Evolutionary conservation across 768 basidiomycete species (phyloP).

Genomic region (Rhizopogon vinicolor): DNA sequence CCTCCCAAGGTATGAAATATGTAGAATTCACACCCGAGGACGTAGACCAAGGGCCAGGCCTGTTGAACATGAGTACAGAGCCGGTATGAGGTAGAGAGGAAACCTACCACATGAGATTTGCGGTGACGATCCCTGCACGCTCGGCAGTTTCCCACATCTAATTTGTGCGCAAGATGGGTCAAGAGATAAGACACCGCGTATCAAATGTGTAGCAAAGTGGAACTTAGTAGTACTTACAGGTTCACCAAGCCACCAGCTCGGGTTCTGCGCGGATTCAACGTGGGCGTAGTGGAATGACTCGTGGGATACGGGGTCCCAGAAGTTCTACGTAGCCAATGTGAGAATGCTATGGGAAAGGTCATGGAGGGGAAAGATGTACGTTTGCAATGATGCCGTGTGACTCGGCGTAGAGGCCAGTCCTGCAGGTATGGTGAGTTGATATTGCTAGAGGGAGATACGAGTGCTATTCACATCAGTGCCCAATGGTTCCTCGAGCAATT

Average conservation of each 20-base stretch:
- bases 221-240: constrained; percentile 48
- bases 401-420: constrained; percentile 88
- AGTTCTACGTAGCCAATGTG: constrained; percentile 53
- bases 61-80: constrained; percentile 18
- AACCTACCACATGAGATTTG: constrained; percentile 89
- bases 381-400: constrained; percentile 91
- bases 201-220: not conserved
- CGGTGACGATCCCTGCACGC: constrained; percentile 67
- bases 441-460: not conserved
- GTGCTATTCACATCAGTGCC: constrained; percentile 62
- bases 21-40: constrained; percentile 59
- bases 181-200: not conserved
- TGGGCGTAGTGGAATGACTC: constrained; percentile 72
- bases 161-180: not conserved
- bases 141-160: constrained; percentile 91
- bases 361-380: constrained; percentile 33
- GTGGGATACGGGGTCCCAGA: constrained; percentile 70
- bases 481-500: constrained; percentile 70
- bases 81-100: not conserved
- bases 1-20: constrained; percentile 79
- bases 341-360: not conserved
- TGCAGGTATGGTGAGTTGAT: constrained; percentile 20
- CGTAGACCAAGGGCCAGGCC: constrained; percentile 83
- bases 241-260: constrained; percentile 86
- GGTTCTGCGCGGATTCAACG: constrained; percentile 54